phyloP scores from a whole-genome alignment of 1,284 basidiomycete species.

The Ceratobasidium sp. region DNA sequence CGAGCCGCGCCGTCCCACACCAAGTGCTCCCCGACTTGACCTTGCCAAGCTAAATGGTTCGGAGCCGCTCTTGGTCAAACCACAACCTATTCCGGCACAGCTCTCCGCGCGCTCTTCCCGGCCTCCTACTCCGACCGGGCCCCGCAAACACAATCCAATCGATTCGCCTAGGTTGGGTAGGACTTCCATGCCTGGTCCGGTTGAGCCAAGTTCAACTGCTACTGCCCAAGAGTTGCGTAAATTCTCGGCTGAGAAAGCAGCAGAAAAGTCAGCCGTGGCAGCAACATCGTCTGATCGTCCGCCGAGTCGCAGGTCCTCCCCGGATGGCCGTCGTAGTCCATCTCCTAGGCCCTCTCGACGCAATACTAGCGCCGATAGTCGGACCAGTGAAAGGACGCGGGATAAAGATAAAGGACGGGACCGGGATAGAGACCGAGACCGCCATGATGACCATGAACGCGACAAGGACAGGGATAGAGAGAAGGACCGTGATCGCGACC shows the following conservation, averaged over 20 bases:
- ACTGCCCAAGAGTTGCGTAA: constrained; percentile 79
- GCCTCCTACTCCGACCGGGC: constrained; percentile 35
- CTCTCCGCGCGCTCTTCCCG: constrained; percentile 34
- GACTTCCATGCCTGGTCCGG: constrained; percentile 71
- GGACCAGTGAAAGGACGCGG: constrained; percentile 58
- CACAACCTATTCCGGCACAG: constrained; percentile 48
- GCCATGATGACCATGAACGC: constrained; percentile 50
- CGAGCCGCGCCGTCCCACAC: constrained; percentile 33
- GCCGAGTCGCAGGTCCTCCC: constrained; percentile 53
- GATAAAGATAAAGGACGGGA: constrained; percentile 55
- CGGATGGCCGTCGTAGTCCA: constrained; percentile 61
- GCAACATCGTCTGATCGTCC: constrained; percentile 13
- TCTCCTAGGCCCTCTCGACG: constrained; percentile 65
- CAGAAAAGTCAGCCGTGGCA: constrained; percentile 23
- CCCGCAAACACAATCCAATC: constrained; percentile 26
- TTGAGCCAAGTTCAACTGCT: constrained; percentile 74
- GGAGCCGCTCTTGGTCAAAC: constrained; percentile 41
- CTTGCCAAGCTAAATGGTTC: constrained; percentile 31
- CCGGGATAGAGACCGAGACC: constrained; percentile 54
- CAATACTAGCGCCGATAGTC: constrained; percentile 72
- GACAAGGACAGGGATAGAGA: constrained; percentile 54
- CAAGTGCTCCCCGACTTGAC: constrained; percentile 34
- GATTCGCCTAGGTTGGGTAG: constrained; percentile 33
- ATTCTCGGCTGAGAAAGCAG: constrained; percentile 46
- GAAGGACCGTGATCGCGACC: constrained; percentile 45